A percentile compares a stretch with the other conserved stretches of the same genome.
These are phyloP conservation scores for Boletus rubroflammeus DNA, from an alignment of 768 basidiomycete species.

Conservation along the genomic window DNA sequence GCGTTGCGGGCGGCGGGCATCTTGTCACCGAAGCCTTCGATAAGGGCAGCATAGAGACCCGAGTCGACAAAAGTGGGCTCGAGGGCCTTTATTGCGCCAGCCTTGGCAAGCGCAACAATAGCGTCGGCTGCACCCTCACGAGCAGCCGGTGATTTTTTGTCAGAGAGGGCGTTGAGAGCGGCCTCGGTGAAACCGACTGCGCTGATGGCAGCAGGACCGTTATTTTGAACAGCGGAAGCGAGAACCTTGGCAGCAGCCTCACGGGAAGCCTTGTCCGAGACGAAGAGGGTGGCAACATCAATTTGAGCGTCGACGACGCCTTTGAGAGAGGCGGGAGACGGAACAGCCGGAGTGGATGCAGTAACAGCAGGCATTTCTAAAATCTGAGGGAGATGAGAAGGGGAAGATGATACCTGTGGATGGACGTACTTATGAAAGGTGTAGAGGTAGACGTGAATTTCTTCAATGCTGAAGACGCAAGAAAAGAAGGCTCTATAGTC, in stretches of 20 bases:
- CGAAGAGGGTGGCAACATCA: constrained; percentile 75
- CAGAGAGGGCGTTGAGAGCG: constrained; percentile 77
- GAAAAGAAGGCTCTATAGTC: constrained; percentile 33
- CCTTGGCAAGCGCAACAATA: constrained; percentile 59
- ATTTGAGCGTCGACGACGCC: constrained; percentile 61
- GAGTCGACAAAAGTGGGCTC: constrained; percentile 87
- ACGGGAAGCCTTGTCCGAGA: constrained; percentile 80
- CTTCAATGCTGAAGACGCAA: constrained; percentile 34
- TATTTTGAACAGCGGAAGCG: constrained; percentile 74
- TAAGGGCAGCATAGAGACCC: constrained; percentile 79
- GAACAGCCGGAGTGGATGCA: constrained; percentile 52
- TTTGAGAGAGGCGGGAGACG: constrained; percentile 72
- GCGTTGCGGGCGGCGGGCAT: constrained; percentile 82
- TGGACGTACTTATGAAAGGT: constrained; percentile 40
- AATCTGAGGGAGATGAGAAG: constrained; percentile 35
- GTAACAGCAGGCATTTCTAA: constrained; percentile 80
- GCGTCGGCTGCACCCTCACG: constrained; percentile 85
- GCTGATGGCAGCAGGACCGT: constrained; percentile 74
- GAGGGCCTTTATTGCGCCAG: constrained; percentile 74
- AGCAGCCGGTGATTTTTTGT: constrained; percentile 92
- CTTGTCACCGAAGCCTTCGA: constrained; percentile 95
- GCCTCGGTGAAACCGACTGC: constrained; percentile 69
- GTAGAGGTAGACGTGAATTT: constrained; percentile 34
- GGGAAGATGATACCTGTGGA: not conserved
- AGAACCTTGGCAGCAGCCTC: constrained; percentile 66